Percentiles rank a stretch among this genome's conserved stretches.
Evolutionary conservation across 345 rosid species (phyloP).

Genomic region (Acer negundo): DNA sequence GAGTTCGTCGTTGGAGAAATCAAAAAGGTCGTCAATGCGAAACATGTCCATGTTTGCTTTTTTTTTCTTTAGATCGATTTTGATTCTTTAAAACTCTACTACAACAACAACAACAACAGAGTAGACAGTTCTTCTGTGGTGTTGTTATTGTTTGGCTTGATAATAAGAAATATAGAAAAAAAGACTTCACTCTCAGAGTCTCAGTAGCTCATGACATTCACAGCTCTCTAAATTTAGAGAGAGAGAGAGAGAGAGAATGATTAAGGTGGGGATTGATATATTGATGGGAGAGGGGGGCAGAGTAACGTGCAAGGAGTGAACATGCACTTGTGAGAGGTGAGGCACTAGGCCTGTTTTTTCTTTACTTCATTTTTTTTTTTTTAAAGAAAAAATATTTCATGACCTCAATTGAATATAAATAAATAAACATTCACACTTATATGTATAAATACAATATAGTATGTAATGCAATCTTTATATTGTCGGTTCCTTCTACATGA

Average conservation of each 20-base stretch:
- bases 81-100: too few species aligned
- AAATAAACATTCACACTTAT: too few species aligned
- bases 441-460: too few species aligned
- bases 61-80: background rate
- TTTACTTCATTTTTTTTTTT: background rate
- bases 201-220: too few species aligned
- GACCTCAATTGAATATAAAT: background rate
- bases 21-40: slow-evolving; percentile 67
- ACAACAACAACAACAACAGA: background rate
- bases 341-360: background rate
- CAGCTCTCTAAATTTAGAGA: background rate
- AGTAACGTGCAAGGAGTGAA: slow-evolving; percentile 39
- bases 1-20: slow-evolving; percentile 45
- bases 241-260: slow-evolving; percentile 6
- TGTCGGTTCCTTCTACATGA: too few species aligned
- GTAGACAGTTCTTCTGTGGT: background rate
- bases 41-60: slow-evolving; percentile 34
- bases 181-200: too few species aligned
- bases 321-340: slow-evolving; percentile 22
- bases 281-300: slow-evolving; percentile 27
- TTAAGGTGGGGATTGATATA: slow-evolving; percentile 5
- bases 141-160: background rate
- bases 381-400: background rate
- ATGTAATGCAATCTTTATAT: too few species aligned
- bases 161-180: too few species aligned